A percentile compares a stretch with the other conserved stretches of the same genome.
phyloP scores from a whole-genome alignment of 352 stramenopile genomes.

The Globisporangium middletonii region DNA sequence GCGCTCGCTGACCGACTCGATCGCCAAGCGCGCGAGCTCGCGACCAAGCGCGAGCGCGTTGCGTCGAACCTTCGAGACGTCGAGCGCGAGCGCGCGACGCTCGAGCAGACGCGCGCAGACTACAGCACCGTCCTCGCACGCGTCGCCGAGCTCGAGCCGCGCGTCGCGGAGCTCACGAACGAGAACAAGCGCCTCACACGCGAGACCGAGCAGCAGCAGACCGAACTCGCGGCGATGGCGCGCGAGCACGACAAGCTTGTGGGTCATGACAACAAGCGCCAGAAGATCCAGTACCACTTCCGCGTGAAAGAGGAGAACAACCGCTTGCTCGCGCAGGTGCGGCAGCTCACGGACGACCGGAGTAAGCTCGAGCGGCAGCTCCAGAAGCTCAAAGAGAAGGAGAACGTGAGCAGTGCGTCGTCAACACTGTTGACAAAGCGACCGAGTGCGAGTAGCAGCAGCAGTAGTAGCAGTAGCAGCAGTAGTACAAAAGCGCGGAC shows the following conservation, averaged over 20 bases:
- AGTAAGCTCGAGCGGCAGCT: conserved; percentile 42
- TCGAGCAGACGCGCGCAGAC: neutral
- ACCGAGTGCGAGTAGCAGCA: conserved; percentile 14
- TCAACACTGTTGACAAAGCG: conserved; percentile 7
- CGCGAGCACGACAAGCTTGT: conserved; percentile 72
- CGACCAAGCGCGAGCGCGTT: conserved; percentile 15
- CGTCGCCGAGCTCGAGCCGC: neutral
- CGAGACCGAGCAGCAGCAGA: conserved; percentile 38
- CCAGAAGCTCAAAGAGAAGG: conserved; percentile 65
- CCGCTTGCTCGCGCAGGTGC: conserved; percentile 59
- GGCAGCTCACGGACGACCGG: conserved; percentile 58
- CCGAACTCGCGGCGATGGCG: conserved; percentile 25
- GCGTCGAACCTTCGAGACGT: conserved; percentile 18
- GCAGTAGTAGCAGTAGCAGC: conserved; percentile 13
- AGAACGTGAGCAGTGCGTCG: conserved; percentile 42
- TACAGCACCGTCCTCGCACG: neutral
- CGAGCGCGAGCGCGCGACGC: conserved; percentile 17
- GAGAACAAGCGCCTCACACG: conserved; percentile 1
- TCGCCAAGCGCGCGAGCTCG: conserved; percentile 16
- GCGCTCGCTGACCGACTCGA: conserved; percentile 18
- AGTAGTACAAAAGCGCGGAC: neutral
- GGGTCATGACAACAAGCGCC: conserved; percentile 68
- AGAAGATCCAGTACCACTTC: conserved; percentile 81
- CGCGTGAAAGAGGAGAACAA: conserved; percentile 85
- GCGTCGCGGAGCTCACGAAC: conserved; percentile 1